phyloP scores from a whole-genome alignment of 2,329 filamentous ascomycete genomes.

The Stachybotrys chartarum region DNA sequence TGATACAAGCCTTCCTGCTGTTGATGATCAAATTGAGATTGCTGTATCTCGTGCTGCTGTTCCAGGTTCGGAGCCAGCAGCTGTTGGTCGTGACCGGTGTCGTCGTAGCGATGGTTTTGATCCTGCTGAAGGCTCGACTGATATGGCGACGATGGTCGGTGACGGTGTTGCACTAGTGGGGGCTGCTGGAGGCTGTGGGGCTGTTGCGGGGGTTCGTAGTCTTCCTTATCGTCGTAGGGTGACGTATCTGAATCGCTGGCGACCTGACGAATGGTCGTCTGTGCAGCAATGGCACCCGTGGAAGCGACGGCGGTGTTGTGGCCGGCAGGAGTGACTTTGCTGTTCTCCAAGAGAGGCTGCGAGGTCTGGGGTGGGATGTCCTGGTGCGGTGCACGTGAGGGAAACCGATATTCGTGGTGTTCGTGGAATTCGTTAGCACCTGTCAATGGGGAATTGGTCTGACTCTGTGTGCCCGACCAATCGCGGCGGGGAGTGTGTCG shows the following conservation, averaged over 20 bases:
- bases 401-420: constrained; percentile 25
- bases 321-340: constrained; percentile 7
- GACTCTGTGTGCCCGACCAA: constrained; percentile 2
- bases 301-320: background rate
- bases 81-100: constrained; percentile 31
- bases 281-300: constrained; percentile 9
- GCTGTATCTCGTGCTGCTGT: constrained; percentile 9
- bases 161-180: constrained; percentile 4
- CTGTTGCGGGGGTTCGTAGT: constrained; percentile 28
- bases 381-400: constrained; percentile 23
- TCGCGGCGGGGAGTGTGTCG: background rate
- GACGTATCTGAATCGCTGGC: constrained; percentile 35
- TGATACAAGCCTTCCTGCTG: constrained; percentile 18
- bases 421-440: constrained; percentile 33
- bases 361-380: constrained; percentile 29
- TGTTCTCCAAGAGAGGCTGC: constrained; percentile 9
- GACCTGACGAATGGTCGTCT: constrained; percentile 42
- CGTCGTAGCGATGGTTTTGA: constrained; percentile 25
- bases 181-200: constrained; percentile 28
- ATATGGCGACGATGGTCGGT: constrained; percentile 3
- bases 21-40: constrained; percentile 8
- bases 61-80: background rate
- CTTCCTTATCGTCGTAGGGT: constrained; percentile 38
- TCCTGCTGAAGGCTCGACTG: constrained; percentile 8
- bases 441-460: constrained; percentile 32